These are phyloP conservation scores for Paralagenidium karlingii DNA, from an alignment of 352 stramenopile species.

Conservation along the genomic window DNA sequence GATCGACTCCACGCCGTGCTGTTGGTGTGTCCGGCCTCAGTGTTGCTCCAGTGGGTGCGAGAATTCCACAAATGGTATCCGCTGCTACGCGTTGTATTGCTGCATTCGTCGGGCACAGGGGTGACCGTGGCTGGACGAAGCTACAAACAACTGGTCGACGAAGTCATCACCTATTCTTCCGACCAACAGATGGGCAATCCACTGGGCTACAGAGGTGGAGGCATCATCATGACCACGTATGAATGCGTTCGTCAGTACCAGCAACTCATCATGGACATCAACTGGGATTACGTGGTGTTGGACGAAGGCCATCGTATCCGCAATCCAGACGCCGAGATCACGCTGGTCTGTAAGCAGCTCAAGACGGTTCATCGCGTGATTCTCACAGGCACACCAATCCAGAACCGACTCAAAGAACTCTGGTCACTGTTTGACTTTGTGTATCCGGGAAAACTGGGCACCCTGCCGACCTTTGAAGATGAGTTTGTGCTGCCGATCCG, in stretches of 20 bases:
- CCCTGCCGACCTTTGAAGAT: constrained; percentile 94
- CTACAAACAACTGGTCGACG: constrained; percentile 49
- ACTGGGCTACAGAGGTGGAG: too few relatives aligned
- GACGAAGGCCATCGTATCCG: constrained; percentile 99
- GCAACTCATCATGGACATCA: constrained; percentile 79
- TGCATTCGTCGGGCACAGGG: constrained; percentile 79
- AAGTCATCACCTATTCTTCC: constrained; percentile 16
- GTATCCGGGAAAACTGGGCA: constrained; percentile 94
- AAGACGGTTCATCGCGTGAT: constrained; percentile 86
- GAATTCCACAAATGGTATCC: constrained; percentile 92
- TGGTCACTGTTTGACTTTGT: constrained; percentile 99
- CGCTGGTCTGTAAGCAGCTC: constrained; percentile 88
- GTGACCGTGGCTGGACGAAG: constrained; percentile 21
- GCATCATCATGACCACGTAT: constrained; percentile 95
- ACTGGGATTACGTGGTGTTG: constrained; percentile 97
- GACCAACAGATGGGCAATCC: constrained; percentile 12
- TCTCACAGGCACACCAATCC: constrained; percentile 85
- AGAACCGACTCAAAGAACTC: constrained; percentile 94
- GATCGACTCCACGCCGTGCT: constrained; percentile 62
- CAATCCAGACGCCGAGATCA: constrained; percentile 97
- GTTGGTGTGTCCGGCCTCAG: constrained; percentile 91
- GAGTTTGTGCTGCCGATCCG: constrained; percentile 97
- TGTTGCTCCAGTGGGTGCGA: constrained; percentile 93
- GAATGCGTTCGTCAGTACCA: constrained; percentile 90
- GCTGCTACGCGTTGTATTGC: constrained; percentile 73